phyloP scores from a whole-genome alignment of 2,329 filamentous ascomycete genomes.

The Plenodomus lindquistii region DNA sequence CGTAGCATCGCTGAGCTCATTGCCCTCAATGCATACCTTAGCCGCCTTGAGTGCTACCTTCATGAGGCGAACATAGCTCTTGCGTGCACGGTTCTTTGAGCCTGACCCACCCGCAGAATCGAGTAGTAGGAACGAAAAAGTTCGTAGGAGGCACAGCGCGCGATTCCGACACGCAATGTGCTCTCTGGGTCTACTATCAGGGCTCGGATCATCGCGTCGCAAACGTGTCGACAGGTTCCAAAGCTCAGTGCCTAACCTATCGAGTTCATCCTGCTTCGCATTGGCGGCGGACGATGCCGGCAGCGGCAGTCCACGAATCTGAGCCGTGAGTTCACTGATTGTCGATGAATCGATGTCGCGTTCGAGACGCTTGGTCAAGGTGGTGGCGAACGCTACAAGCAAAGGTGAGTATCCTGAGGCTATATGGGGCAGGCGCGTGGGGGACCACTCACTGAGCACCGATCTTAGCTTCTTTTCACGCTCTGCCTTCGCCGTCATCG shows the following conservation, averaged over 20 bases:
- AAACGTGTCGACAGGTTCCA: conserved; percentile 70
- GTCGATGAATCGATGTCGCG: conserved; percentile 21
- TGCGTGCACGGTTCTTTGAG: conserved; percentile 22
- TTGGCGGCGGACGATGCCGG: conserved; percentile 26
- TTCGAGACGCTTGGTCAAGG: conserved; percentile 29
- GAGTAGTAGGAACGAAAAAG: conserved; percentile 70
- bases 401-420: conserved; percentile 11
- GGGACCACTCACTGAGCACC: conserved; percentile 31
- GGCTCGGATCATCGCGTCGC: conserved; percentile 22
- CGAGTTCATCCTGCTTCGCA: conserved; percentile 54
- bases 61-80: conserved; percentile 59
- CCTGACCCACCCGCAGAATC: conserved; percentile 47
- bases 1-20: conserved; percentile 61
- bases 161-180: conserved; percentile 21
- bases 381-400: conserved; percentile 38
- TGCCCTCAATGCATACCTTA: conserved; percentile 64
- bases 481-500: conserved; percentile 29
- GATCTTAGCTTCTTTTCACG: conserved; percentile 43
- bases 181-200: conserved; percentile 38
- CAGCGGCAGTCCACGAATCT: conserved; percentile 49
- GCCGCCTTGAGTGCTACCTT: conserved; percentile 69
- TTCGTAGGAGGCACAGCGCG: conserved; percentile 46
- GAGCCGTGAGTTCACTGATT: conserved; percentile 42
- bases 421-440: neutral
- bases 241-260: conserved; percentile 59